Base-by-base conservation (phyloP, 2,329 filamentous ascomycete species). In the Nigrospora sphaerica region DNA sequence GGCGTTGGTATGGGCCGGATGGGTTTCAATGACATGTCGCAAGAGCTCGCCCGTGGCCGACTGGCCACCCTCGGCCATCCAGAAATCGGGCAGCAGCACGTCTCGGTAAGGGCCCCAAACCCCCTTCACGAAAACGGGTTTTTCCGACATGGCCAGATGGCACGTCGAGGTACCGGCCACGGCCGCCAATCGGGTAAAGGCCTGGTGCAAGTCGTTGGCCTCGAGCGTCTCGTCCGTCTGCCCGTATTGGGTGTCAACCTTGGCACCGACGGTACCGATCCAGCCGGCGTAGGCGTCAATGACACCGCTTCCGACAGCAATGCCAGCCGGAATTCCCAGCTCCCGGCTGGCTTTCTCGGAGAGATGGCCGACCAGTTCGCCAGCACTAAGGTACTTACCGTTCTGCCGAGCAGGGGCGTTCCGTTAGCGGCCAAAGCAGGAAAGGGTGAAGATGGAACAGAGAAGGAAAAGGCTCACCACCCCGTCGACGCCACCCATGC, bases 241-340 rank as follows among this genome's bases (percentile, higher is more conserved):
- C 46, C 86, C 80, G 47, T 75, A 70, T 36, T 77, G 75, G 14
- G 95, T 78, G 54, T 89, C 79, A 57, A 96, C 88, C 67, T 96
- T 96, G 50, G 93, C 92, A 48, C 93, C 93, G n/a, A 98, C 93
- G 1, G 93, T 97, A 50, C 93, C 93, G 56, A 98, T 93, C 93
- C 93, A 98, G 53, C 93, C 93, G 49, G 93, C 93, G 60, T 98
- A 98, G 16, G 93, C 93, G 64, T 98, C 93, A 61, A 98, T 98
- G 53, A 98, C 93, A 65, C 91, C 91, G 60, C 89, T 95, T 45
- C 93, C 93, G 46, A 98, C 86, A 16, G 93, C 89, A 56, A 96
- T 93, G 35, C 91, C 92, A 17, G 85, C 75, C 6, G 85, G 85
- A 3, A 98, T 77, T 9, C 93, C 92, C 50, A 98, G 81, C 53